These are phyloP conservation scores for Annulohypoxylon nitens DNA, from an alignment of 495 filamentous ascomycete species.

Conservation along the genomic window DNA sequence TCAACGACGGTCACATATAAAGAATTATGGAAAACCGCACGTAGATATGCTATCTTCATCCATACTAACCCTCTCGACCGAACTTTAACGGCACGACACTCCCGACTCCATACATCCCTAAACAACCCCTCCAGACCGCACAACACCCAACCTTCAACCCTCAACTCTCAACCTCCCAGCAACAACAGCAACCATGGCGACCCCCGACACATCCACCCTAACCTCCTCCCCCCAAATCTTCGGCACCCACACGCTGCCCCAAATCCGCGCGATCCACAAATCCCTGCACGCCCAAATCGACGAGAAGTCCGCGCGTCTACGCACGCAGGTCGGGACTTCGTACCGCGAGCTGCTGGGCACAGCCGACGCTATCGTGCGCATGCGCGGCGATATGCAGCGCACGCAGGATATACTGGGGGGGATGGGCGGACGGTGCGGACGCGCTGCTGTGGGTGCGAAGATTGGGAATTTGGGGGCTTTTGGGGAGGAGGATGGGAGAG, in stretches of 20 bases:
- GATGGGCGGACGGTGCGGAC: constrained; percentile 83
- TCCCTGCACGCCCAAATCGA: constrained; percentile 68
- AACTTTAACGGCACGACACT: no score
- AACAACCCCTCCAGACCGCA: no score
- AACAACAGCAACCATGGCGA: constrained; percentile 46
- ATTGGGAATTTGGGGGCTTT: constrained; percentile 66
- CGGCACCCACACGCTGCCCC: constrained; percentile 74
- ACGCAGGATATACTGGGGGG: constrained; percentile 77
- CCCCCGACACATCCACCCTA: constrained; percentile 60
- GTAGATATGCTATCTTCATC: no score
- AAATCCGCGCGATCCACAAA: constrained; percentile 71
- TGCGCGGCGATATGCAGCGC: constrained; percentile 81
- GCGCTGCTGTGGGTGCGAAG: constrained; percentile 76
- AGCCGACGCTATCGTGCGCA: constrained; percentile 89
- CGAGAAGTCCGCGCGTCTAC: constrained; percentile 88
- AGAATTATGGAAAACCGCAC: no score
- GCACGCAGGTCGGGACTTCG: constrained; percentile 90
- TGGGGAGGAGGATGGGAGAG: background rate
- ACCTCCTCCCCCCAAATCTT: constrained; percentile 82
- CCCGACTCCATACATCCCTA: no score
- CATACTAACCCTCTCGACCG: no score
- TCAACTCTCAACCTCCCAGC: no score
- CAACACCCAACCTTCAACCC: background rate
- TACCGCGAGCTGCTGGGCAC: constrained; percentile 95
- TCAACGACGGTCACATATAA: background rate